phyloP scores from a whole-genome alignment of 208 protist genomes.

The Wallacemonas sp. region DNA sequence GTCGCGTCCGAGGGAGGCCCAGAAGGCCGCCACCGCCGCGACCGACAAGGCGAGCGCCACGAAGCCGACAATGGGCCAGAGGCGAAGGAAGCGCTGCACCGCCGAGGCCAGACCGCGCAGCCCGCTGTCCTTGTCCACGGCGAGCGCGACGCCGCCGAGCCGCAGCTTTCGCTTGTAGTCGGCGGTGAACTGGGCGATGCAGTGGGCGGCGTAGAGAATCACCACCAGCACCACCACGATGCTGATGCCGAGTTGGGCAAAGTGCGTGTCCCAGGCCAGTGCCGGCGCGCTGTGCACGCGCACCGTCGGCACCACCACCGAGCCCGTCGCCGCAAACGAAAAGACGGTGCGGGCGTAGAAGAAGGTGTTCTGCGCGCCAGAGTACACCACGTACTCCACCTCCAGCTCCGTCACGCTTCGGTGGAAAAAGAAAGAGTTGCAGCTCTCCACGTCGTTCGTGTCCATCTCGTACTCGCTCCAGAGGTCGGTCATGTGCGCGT shows the following conservation, averaged over 20 bases:
- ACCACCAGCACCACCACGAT: constrained; percentile 22
- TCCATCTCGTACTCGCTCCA: constrained; percentile 35
- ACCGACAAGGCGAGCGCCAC: constrained; percentile 21
- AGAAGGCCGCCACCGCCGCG: constrained; percentile 20
- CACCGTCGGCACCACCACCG: constrained; percentile 21
- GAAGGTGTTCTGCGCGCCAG: constrained; percentile 22
- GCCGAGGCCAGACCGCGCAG: constrained; percentile 5
- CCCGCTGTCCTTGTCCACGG: constrained; percentile 13
- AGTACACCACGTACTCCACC: constrained; percentile 31
- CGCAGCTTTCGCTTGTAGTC: constrained; percentile 2
- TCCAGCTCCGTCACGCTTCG: constrained; percentile 19
- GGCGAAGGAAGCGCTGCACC: constrained; percentile 18
- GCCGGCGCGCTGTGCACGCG: constrained; percentile 12
- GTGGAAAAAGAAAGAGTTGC: constrained; percentile 33
- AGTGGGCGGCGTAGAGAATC: constrained; percentile 29
- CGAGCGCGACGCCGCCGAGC: background rate
- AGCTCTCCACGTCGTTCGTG: constrained; percentile 18
- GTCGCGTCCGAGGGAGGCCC: constrained; percentile 19
- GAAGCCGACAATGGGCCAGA: constrained; percentile 19
- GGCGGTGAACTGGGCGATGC: constrained; percentile 9
- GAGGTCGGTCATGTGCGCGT: constrained; percentile 25
- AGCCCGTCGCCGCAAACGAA: constrained; percentile 21
- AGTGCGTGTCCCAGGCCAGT: constrained; percentile 17
- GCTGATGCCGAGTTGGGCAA: constrained; percentile 27
- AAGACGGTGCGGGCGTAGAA: constrained; percentile 22